A percentile compares a stretch with the other conserved stretches of the same genome.
Conservation (phyloP, 1,284 basidiomycete genomes). For the Austroboletus olivaceoglutinosus region DNA sequence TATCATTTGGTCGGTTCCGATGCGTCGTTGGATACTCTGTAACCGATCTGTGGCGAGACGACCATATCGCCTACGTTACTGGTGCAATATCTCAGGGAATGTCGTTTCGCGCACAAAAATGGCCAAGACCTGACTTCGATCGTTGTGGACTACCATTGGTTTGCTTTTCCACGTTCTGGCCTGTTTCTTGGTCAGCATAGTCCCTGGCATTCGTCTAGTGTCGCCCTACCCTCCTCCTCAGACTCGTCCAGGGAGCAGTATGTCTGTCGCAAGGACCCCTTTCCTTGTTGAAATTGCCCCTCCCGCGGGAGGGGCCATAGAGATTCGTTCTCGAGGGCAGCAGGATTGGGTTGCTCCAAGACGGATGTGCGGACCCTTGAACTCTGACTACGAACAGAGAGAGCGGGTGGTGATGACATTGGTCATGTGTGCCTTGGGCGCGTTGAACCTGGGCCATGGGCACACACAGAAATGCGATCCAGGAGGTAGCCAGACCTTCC, state of each 20-base stretch:
- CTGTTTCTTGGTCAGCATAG: conserved; percentile 16
- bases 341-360: conserved; percentile 11
- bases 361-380: conserved; percentile 4
- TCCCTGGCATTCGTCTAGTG: conserved; percentile 1
- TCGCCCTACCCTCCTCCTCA: conserved; percentile 10
- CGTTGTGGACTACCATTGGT: conserved; percentile 7
- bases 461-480: conserved; percentile 19
- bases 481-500: conserved; percentile 4
- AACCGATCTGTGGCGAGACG: conserved; percentile 16
- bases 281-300: conserved; percentile 24
- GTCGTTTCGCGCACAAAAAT: background rate
- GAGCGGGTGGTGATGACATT: conserved; percentile 9
- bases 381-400: conserved; percentile 26
- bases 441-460: conserved; percentile 17
- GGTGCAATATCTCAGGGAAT: conserved; percentile 2
- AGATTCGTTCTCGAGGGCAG: conserved; percentile 36
- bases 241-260: conserved; percentile 9
- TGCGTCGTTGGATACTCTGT: conserved; percentile 8
- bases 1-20: conserved; percentile 19
- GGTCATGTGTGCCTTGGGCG: conserved; percentile 1
- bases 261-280: background rate
- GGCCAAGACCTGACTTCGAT: conserved; percentile 30
- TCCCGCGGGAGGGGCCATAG: conserved; percentile 25
- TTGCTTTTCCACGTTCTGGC: conserved; percentile 17
- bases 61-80: conserved; percentile 4